A percentile compares a stretch with the other conserved stretches of the same genome.
Evolutionary conservation across 345 rosid genomes (phyloP).

Genomic region (Streptanthus diversifolius): DNA sequence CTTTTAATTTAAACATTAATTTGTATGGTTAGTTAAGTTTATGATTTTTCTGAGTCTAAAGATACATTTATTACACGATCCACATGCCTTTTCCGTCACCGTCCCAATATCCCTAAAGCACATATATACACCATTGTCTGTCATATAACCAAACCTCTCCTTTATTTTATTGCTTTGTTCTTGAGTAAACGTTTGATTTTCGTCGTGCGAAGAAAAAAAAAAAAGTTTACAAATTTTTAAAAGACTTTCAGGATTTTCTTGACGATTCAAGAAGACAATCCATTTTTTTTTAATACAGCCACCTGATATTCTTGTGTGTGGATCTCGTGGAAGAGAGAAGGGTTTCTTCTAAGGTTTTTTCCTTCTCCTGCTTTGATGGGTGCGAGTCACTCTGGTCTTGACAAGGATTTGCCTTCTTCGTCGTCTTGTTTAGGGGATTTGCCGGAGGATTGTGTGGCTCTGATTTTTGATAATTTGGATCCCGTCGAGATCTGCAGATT

Average conservation of each 20-base stretch:
- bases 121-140: not conserved
- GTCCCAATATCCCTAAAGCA: not conserved
- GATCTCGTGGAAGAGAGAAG: not conserved
- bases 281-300: not conserved
- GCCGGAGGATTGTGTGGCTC: slow-evolving; percentile 83
- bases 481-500: slow-evolving; percentile 81
- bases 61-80: not conserved
- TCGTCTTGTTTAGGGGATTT: slow-evolving; percentile 56
- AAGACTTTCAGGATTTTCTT: not conserved
- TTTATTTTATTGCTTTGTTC: not conserved
- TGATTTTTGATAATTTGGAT: slow-evolving; percentile 54
- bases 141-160: slow-evolving; percentile 1
- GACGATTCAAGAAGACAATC: not conserved
- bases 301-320: not conserved
- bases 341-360: not conserved
- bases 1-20: not conserved
- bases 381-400: slow-evolving; percentile 45
- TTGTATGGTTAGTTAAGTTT: not conserved
- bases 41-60: not conserved
- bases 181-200: not conserved
- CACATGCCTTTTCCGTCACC: slow-evolving; percentile 8
- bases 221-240: slow-evolving; percentile 2
- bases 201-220: not conserved
- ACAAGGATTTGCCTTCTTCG: slow-evolving; percentile 16
- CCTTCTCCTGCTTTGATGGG: slow-evolving; percentile 46